Evolutionary conservation across 2,329 filamentous ascomycete species (phyloP).

Genomic region (Pseudocercospora vitis): DNA sequence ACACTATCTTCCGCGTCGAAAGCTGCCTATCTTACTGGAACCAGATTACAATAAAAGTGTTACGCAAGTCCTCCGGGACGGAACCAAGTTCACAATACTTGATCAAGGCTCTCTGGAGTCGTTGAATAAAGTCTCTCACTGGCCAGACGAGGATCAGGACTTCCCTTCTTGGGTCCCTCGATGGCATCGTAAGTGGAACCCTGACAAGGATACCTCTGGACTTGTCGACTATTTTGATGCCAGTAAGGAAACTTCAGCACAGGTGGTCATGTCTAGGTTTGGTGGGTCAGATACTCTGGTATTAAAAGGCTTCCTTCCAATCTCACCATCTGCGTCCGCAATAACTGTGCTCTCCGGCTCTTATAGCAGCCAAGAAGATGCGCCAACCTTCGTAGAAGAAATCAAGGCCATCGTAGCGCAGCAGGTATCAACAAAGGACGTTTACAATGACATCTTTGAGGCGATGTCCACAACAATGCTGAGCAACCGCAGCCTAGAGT

Average conservation of each 20-base stretch:
- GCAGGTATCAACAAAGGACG: not conserved
- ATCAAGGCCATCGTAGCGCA: not conserved
- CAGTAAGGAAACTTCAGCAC: not conserved
- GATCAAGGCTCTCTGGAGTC: constrained; percentile 1
- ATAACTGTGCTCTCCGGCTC: not conserved
- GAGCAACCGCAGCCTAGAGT: constrained; percentile 4
- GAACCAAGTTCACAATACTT: constrained; percentile 1
- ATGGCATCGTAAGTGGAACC: constrained; percentile 6
- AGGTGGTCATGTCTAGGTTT: constrained; percentile 5
- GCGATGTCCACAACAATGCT: not conserved
- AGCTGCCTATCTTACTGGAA: not conserved
- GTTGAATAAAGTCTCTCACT: constrained; percentile 4
- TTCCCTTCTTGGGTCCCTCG: constrained; percentile 5
- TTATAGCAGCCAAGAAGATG: not conserved
- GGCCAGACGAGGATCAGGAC: not conserved
- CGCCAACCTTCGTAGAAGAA: not conserved
- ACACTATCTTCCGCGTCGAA: not conserved
- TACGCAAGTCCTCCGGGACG: constrained; percentile 2
- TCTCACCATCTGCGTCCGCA: not conserved
- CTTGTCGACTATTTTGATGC: not conserved
- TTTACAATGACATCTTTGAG: not conserved
- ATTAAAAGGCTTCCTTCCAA: not conserved
- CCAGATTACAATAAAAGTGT: constrained; percentile 3
- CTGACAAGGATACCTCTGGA: not conserved
- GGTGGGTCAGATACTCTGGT: not conserved